Base-by-base conservation (phyloP, 2,329 filamentous ascomycete species). In the Alternaria gansuensis region DNA sequence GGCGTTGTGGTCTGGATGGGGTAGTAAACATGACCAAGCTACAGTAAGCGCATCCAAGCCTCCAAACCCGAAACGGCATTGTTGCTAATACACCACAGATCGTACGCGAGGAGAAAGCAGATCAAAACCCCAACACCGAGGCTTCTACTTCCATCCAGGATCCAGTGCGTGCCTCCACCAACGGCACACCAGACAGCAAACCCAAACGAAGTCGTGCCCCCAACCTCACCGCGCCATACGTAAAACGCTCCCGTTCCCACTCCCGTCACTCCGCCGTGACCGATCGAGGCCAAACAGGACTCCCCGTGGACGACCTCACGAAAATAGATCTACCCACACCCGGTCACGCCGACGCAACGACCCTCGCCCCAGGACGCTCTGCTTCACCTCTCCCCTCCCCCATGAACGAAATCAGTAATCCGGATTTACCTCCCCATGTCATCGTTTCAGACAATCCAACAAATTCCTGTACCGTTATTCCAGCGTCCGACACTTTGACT, bases 1-100 rank as follows among this genome's bases (percentile, higher is more conserved):
- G 75, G 87, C 88, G 2, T 80, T 97, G 64, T 98, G 94, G 94
- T 90, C 88, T 49, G 82, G 89, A 1, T 96, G 93, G 90, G 93
- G 92, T 13, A 93, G 90, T 44, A 96, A 91, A 74, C 92, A 97
- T 72, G 95, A 98, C 73, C 86, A 94, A 75, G 83, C 83, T 62
- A 90, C 90, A 0, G 83, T 96, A 69, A 56, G 72, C 63, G 8
- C 11, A 31, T n/a, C n/a, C 9, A 11, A 44, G 7, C 11, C 11
- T 11, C 23, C 2, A 36, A n/a, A 28, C 3, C 10, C 10, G 4
- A 21, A 57, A 44, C 56, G 61, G 29, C 63, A 40, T 8, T 21
- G 7, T 41, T 13, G 17, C 56, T 64, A 45, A 68, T 57, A 17
- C n/a, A 17, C 13, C 11, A 14, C 45, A 78, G 75, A 71, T 78